These are phyloP conservation scores for Tricharina praecox DNA, from an alignment of 495 filamentous ascomycete genomes.

Conservation along the genomic window DNA sequence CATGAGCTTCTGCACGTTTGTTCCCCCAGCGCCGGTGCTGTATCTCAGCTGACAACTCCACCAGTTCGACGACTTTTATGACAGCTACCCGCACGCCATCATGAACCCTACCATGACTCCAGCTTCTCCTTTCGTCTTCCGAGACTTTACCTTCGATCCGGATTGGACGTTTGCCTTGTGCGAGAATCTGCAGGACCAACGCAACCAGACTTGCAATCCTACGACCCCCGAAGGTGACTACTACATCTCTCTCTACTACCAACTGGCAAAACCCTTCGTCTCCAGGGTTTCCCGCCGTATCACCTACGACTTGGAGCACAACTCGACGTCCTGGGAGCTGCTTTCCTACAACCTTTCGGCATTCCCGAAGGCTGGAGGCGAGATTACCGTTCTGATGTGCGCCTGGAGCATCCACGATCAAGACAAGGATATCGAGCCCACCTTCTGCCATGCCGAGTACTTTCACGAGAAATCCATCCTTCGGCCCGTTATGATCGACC, in stretches of 20 bases:
- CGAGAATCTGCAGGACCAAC: neutral
- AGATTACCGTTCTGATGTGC: conserved; percentile 3
- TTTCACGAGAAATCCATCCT: neutral
- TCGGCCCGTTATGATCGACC: neutral
- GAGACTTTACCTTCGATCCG: neutral
- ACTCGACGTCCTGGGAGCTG: neutral
- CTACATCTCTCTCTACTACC: neutral
- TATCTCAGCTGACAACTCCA: neutral
- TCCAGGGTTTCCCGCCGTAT: conserved; percentile 6
- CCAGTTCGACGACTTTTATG: conserved; percentile 3
- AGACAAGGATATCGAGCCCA: conserved; percentile 3
- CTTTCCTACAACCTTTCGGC: conserved; percentile 3
- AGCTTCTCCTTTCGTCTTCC: neutral
- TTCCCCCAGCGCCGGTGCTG: neutral
- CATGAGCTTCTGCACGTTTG: neutral
- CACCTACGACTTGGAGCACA: conserved; percentile 1
- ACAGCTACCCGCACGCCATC: neutral
- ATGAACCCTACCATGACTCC: neutral
- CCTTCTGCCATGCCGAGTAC: conserved; percentile 3
- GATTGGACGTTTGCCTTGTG: conserved; percentile 2
- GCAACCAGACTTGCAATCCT: neutral
- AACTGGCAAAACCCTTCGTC: neutral
- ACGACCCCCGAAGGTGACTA: neutral
- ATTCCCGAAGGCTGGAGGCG: conserved; percentile 1
- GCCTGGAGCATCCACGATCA: conserved; percentile 2